Conservation (phyloP, 768 basidiomycete species). For the Lactarius trivialis region DNA sequence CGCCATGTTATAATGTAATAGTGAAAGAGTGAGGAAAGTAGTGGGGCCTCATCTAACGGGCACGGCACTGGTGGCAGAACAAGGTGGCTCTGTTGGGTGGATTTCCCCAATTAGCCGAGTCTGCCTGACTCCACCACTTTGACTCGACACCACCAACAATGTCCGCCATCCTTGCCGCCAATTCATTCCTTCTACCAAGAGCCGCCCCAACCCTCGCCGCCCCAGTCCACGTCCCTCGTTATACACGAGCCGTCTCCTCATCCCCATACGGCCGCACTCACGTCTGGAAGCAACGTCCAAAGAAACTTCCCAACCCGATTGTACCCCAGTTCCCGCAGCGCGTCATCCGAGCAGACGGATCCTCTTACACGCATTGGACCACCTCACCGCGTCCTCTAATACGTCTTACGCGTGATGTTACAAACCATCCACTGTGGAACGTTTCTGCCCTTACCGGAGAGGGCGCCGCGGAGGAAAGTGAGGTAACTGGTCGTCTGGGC, state of each 20-base stretch:
- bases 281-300: conserved; percentile 64
- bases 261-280: conserved; percentile 84
- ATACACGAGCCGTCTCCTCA: conserved; percentile 45
- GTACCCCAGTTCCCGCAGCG: conserved; percentile 83
- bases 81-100: not conserved
- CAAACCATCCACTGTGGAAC: conserved; percentile 86
- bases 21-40: not conserved
- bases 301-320: conserved; percentile 70
- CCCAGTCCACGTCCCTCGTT: not conserved
- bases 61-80: not conserved
- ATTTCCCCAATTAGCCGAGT: not conserved
- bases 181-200: not conserved
- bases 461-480: conserved; percentile 57
- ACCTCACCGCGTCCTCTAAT: conserved; percentile 78
- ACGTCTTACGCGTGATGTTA: conserved; percentile 78
- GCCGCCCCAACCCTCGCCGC: not conserved
- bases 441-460: conserved; percentile 43
- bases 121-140: not conserved
- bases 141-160: not conserved
- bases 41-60: not conserved
- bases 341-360: conserved; percentile 83
- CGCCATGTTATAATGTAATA: conserved; percentile 26
- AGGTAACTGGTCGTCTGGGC: conserved; percentile 69
- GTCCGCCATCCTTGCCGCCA: not conserved
- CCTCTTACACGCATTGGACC: conserved; percentile 81